Base-by-base conservation (phyloP, 805 yeast species). In the Ogataea henricii region DNA sequence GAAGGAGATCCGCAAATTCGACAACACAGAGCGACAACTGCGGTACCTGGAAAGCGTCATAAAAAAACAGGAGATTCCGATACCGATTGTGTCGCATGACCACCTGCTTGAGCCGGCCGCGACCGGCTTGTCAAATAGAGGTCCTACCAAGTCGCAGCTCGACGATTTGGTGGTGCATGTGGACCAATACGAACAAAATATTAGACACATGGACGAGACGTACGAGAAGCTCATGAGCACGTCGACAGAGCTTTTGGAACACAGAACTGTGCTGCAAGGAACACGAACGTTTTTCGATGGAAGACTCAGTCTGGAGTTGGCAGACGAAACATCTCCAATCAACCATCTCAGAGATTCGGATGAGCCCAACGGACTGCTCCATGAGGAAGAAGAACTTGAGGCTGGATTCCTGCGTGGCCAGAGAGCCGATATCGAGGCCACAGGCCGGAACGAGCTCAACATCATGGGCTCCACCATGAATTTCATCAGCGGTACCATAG, bases 11-110 rank as follows among this genome's bases (percentile, higher is more conserved):
- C 81, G 96, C 60, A 77, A 78, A 48, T 73, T 88, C 45, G 97
- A 92, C 66, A 87, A 89, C 63, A 80, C 85, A n/a, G 89, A 90
- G 66, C 83, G 97, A 52, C 98, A 92, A 66, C 77, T 84, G 46
- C 74, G 87, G 30, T 79, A 71, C 53, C 68, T 81, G 57, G 74
- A 75, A 51, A 59, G 68, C 1, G 74, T 82, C 41, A 74, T 87
- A 43, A 72, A 72, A 44, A 71, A 74, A 37, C 82, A 78, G 55
- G 70, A 70, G 12, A 75, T 82, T 39, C 43, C 27, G 6, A 57
- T 65, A 18, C 52, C 62, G 1, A 44, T 57, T 2, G 55, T 60
- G 7, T 57, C 60, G 0, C 64, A 55, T 43, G 70, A 64, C 22
- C 56, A 58, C 29, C 40, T 60, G 29, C 44, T 63, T 8, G 38